Conservation (phyloP, 2,329 filamentous ascomycete genomes). For the Leptographium procerum region DNA sequence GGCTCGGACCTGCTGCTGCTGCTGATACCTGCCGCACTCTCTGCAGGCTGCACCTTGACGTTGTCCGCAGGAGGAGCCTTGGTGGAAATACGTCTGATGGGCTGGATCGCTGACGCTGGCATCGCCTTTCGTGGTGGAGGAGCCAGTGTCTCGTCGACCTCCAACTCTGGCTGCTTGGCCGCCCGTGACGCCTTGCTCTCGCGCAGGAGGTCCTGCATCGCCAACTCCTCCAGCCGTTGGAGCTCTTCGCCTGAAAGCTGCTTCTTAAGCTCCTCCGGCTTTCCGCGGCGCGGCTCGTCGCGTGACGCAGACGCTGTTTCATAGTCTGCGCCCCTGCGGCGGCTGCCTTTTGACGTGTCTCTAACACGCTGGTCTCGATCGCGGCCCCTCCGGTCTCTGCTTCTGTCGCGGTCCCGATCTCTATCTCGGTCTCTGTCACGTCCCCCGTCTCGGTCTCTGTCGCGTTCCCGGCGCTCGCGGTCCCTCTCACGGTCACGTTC, state of each 20-base stretch:
- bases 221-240: conserved; percentile 45
- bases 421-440: conserved; percentile 16
- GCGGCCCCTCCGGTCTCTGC: conserved; percentile 19
- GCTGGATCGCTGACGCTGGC: conserved; percentile 48
- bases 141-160: conserved; percentile 43
- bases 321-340: not conserved
- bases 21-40: conserved; percentile 10
- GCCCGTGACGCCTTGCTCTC: conserved; percentile 39
- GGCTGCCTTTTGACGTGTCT: conserved; percentile 9
- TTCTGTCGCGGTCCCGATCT: conserved; percentile 1
- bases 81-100: conserved; percentile 36
- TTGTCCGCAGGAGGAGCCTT: conserved; percentile 29
- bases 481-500: conserved; percentile 19
- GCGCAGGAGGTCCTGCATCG: conserved; percentile 45
- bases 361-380: conserved; percentile 13
- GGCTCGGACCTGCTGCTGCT: conserved; percentile 5
- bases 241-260: conserved; percentile 47
- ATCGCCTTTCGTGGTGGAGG: conserved; percentile 41
- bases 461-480: conserved; percentile 15
- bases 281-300: conserved; percentile 16
- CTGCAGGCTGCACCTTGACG: conserved; percentile 21
- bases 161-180: conserved; percentile 40
- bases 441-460: conserved; percentile 21
- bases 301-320: conserved; percentile 14
- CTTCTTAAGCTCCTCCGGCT: conserved; percentile 37